Conservation (phyloP, 441 rosid species). For the Caryocar brasiliense region DNA sequence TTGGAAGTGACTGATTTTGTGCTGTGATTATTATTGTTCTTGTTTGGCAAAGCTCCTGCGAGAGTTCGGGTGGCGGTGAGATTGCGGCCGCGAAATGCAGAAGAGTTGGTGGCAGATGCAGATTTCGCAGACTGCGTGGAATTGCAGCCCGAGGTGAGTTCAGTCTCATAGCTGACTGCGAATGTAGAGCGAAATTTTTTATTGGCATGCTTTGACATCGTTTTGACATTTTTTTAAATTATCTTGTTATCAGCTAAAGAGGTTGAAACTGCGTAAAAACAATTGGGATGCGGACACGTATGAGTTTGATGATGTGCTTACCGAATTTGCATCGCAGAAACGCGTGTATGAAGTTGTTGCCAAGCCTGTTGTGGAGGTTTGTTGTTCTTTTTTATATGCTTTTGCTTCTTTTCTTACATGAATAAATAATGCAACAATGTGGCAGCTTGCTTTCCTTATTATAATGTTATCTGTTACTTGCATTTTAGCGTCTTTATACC, state of each 20-base stretch:
- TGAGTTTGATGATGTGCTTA: constrained; percentile 82
- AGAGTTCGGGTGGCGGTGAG: constrained; percentile 92
- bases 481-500: not conserved
- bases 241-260: constrained; percentile 55
- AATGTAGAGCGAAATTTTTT: no score
- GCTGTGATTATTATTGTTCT: not conserved
- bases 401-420: not conserved
- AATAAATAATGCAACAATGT: not conserved
- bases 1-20: no score
- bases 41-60: constrained; percentile 51
- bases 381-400: constrained; percentile 14
- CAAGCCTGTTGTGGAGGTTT: constrained; percentile 96
- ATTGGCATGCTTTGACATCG: no score
- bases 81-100: constrained; percentile 73
- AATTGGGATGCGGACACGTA: constrained; percentile 93
- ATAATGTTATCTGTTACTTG: not conserved
- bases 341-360: constrained; percentile 94
- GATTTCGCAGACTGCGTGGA: constrained; percentile 96
- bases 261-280: constrained; percentile 87
- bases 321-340: constrained; percentile 91
- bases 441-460: not conserved
- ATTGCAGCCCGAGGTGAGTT: constrained; percentile 71
- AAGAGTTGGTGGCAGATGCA: constrained; percentile 73
- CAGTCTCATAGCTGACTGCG: not conserved
- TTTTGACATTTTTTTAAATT: no score